Base-by-base conservation (phyloP, 352 stramenopile species). In the Globisporangium solare region DNA sequence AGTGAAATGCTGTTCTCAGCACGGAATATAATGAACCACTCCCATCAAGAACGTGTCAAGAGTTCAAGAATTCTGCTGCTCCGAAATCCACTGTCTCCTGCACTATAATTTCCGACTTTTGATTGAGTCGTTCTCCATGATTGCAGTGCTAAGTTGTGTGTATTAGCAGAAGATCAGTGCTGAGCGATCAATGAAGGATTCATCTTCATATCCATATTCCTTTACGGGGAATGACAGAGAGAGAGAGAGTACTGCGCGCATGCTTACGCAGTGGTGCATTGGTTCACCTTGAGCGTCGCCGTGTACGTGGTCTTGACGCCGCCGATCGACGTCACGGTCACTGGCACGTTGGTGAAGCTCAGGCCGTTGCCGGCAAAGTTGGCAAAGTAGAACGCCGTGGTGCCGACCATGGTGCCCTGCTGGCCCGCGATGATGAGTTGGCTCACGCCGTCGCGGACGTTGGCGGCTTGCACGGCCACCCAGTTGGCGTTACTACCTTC, bases 381-480 rank as follows among this genome's bases (percentile, higher is more conserved):
- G 15, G 49, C 55, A 17, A 43, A 61, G 39, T 61, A 61, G 55
- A 61, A 61, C 46, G 55, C 55, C 3, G 55, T 61, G 18, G 55
- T 61, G 37, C 55, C 55, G 27, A 61, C 39, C 55, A 61, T 61
- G 0, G 55, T 42, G 8, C 55, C 55, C 12, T 27, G 17, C n/a
- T 35, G 17, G 10, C 55, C 47, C 5, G 55, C 55, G 37, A 61
- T 61, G 15, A 27, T n/a, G 35, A 61, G 12, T 17, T 32, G 17
- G 17, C 24, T 61, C 35, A 61, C 55, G 7, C 55, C 55, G 18
- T 61, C 55, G 22, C 55, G 55, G 22, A 55, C 47, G 24, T 61
- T 61, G 21, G 47, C 55, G 18, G 55, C 55, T 24, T 61, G 55
- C 35, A 61, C 55, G 3, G 55, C 55, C 13, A 61, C 13, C 55